These are phyloP conservation scores for Pseudotulostoma volvatum DNA, from an alignment of 495 filamentous ascomycete species.

Conservation along the genomic window DNA sequence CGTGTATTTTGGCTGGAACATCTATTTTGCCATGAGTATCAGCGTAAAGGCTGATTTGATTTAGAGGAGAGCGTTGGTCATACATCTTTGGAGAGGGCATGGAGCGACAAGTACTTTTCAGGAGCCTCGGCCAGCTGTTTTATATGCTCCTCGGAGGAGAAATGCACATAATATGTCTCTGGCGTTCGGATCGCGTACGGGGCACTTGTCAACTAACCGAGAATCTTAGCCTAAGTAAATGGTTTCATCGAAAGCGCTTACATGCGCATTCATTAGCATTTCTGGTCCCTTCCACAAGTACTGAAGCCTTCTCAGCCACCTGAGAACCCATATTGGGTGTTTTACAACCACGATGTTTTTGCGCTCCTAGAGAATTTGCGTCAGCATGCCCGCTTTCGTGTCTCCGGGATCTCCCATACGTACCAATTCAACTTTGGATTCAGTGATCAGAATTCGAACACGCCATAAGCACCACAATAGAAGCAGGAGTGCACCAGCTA, in stretches of 20 bases:
- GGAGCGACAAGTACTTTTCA: constrained; percentile 4
- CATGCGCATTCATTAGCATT: not conserved
- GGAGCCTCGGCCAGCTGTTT: constrained; percentile 4
- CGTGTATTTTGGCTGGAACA: constrained; percentile 6
- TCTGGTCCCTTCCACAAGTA: constrained; percentile 1
- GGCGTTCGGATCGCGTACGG: constrained; percentile 2
- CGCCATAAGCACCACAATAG: no score
- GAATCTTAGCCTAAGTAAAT: not conserved
- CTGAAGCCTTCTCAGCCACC: not conserved
- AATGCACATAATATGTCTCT: constrained; percentile 4
- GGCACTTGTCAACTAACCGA: not conserved
- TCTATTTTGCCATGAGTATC: not conserved
- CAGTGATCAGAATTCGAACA: not conserved
- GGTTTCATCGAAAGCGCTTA: not conserved
- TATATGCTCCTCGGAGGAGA: constrained; percentile 4
- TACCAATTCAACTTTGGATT: no score
- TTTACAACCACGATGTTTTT: not conserved
- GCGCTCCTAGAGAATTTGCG: not conserved
- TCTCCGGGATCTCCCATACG: not conserved
- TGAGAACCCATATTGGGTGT: not conserved
- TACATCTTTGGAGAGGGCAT: constrained; percentile 7
- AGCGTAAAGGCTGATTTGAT: no score
- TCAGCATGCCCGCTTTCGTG: not conserved
- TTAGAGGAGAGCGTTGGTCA: no score
- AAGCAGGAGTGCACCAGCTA: no score